Percentiles rank a stretch among this genome's conserved stretches.
Evolutionary conservation across 257 asterid species (phyloP).

Genomic region (Petunia secreta): DNA sequence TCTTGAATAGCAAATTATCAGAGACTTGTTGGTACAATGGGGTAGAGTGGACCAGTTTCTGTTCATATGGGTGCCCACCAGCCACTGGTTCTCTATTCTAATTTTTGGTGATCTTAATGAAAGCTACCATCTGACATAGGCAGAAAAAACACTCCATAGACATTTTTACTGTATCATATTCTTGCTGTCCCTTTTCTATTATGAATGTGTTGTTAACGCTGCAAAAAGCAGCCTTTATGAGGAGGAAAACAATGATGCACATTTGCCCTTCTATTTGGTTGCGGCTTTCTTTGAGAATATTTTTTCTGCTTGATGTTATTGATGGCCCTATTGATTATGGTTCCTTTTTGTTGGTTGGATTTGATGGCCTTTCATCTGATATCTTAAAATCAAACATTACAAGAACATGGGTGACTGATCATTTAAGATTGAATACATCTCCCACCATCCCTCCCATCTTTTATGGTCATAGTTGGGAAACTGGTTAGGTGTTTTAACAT

Average conservation of each 20-base stretch:
- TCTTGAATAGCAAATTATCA: neutral
- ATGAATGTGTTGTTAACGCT: neutral
- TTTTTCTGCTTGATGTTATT: too few species aligned
- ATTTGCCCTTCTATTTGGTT: too few species aligned
- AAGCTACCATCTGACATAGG: neutral
- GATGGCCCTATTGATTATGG: too few species aligned
- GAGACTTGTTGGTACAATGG: neutral
- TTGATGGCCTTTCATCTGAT: too few species aligned
- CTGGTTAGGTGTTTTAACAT: constrained; percentile 32
- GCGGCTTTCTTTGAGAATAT: too few species aligned
- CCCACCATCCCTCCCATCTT: constrained; percentile 4
- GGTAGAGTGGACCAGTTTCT: neutral
- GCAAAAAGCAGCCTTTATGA: too few species aligned
- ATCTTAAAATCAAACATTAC: too few species aligned
- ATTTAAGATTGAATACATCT: constrained; percentile 9
- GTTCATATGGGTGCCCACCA: neutral
- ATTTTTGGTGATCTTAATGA: neutral
- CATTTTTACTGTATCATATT: neutral
- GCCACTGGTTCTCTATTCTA: neutral
- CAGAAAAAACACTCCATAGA: neutral
- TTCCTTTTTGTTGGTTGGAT: too few species aligned
- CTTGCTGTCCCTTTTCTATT: neutral
- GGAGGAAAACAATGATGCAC: too few species aligned
- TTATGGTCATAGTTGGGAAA: neutral
- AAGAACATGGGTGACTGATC: neutral